Evolutionary conservation across 1,139 yeast genomes (phyloP).

Genomic region (Pichia cactophila): DNA sequence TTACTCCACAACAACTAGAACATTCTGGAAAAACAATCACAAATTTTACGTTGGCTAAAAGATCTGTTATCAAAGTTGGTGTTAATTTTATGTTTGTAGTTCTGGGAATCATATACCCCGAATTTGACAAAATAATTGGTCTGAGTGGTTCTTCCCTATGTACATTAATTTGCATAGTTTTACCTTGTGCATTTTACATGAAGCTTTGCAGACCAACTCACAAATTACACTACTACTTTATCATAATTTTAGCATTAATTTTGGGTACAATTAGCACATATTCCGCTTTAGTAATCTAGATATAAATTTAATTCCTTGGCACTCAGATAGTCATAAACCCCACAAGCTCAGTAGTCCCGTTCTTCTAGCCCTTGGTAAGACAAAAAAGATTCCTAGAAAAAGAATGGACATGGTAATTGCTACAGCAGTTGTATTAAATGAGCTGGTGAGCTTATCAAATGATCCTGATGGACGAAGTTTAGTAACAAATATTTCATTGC

Average conservation of each 20-base stretch:
- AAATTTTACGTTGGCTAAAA: slow-evolving; percentile 7
- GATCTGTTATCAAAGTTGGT: slow-evolving; percentile 33
- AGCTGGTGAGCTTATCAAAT: slow-evolving; percentile 57
- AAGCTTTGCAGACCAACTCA: slow-evolving; percentile 25
- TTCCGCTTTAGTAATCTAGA: slow-evolving; percentile 21
- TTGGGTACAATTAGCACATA: slow-evolving; percentile 26
- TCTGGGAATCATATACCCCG: slow-evolving; percentile 49
- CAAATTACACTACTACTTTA: slow-evolving; percentile 20
- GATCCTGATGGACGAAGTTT: slow-evolving; percentile 74
- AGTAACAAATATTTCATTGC: slow-evolving; percentile 66
- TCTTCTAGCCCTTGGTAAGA: slow-evolving; percentile 7
- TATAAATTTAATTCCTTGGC: background rate
- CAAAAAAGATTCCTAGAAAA: slow-evolving; percentile 31
- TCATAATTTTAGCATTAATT: slow-evolving; percentile 21
- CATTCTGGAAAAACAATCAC: slow-evolving; percentile 10
- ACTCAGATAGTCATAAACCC: slow-evolving; percentile 3
- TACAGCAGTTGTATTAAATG: slow-evolving; percentile 63
- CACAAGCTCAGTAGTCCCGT: slow-evolving; percentile 1
- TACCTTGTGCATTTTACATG: slow-evolving; percentile 49
- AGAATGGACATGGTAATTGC: slow-evolving; percentile 52
- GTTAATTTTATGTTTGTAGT: slow-evolving; percentile 45
- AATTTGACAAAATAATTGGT: slow-evolving; percentile 50
- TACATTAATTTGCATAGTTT: slow-evolving; percentile 46
- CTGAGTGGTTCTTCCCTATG: slow-evolving; percentile 52
- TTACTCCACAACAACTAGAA: slow-evolving; percentile 25